Base-by-base conservation (phyloP, 2,329 filamentous ascomycete species). In the Cytospora chrysosperma region DNA sequence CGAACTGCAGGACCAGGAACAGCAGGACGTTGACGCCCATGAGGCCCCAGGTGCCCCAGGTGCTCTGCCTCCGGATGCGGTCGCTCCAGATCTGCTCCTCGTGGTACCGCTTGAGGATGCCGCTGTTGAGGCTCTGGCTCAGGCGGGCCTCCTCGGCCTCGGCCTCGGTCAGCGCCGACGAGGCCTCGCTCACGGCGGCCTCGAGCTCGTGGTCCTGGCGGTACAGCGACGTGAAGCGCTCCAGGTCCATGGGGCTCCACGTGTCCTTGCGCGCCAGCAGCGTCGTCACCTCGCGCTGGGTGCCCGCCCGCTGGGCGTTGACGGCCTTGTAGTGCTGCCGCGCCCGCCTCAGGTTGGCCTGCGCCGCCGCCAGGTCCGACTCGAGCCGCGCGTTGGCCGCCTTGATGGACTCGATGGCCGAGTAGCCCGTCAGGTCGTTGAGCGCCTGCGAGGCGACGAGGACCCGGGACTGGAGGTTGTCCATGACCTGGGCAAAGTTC, bases 1-100 rank as follows among this genome's bases (percentile, higher is more conserved):
- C 87, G 69, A 96, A 88, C 77, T 97, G 89, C 70, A 96, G 88
- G 21, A 93, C 83, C 59, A 99, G 77, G 73, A 99, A 92, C 54
- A 99, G 78, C 66, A 98, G 75, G 34, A 98, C 91, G 73, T 99
- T 99, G 72, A 98, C 86, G 27, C 94, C 94, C 95, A 99, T 99
- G 66, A 99, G 79, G 0, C 94, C 95, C 88, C 96, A 98, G 0
- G 95, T 99, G 40, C 96, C 94, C 95, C 95, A 99, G 0, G 95
- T 99, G 74, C 91, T 95, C 82, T 97, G 97, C 68, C 95, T 84
- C 40, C 95, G 85, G 73, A 99, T 99, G 70, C 96, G 94, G 75
- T 99, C 95, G 73, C 92, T 96, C 95, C 95, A 99, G 62, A 99
- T 96, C 79, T 99, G 95, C 79, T 99, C 95, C 78, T 99, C 95